Evolutionary conservation across 768 basidiomycete genomes (phyloP).

Genomic region (Lactarius trivialis): DNA sequence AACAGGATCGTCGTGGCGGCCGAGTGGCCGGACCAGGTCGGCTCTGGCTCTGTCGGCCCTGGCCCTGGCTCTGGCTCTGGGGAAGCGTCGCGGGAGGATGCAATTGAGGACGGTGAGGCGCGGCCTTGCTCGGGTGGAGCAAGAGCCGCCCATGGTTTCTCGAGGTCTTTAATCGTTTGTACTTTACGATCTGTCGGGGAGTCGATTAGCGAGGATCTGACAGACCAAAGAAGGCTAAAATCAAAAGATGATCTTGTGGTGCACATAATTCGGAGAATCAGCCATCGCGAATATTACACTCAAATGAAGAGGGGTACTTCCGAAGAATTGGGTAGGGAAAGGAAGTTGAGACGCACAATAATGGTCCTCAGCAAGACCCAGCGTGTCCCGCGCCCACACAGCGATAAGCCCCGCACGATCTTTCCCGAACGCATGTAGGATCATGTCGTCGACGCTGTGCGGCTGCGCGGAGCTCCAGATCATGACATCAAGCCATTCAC

Average conservation of each 20-base stretch:
- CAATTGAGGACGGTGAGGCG: not conserved
- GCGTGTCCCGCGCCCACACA: constrained; percentile 74
- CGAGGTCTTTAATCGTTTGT: constrained; percentile 69
- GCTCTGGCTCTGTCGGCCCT: not conserved
- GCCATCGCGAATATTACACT: constrained; percentile 17
- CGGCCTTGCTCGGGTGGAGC: constrained; percentile 7
- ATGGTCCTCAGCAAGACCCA: constrained; percentile 53
- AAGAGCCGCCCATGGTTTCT: constrained; percentile 56
- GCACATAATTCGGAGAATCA: not conserved
- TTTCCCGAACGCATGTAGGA: constrained; percentile 49
- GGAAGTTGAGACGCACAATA: constrained; percentile 52
- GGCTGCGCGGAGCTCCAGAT: constrained; percentile 87
- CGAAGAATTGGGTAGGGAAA: not conserved
- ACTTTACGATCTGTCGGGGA: constrained; percentile 30
- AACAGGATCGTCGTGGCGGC: constrained; percentile 43
- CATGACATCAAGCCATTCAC: constrained; percentile 72
- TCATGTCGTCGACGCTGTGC: constrained; percentile 72
- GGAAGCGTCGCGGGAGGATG: not conserved
- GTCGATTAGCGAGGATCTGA: not conserved
- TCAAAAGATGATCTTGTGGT: not conserved
- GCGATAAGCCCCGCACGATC: constrained; percentile 42
- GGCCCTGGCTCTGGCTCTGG: no score
- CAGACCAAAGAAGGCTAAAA: constrained; percentile 20
- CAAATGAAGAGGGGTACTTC: no score
- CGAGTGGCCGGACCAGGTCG: constrained; percentile 31